Evolutionary conservation across 148 eudicot genomes (phyloP).

Genomic region (Gaultheria prostrata): DNA sequence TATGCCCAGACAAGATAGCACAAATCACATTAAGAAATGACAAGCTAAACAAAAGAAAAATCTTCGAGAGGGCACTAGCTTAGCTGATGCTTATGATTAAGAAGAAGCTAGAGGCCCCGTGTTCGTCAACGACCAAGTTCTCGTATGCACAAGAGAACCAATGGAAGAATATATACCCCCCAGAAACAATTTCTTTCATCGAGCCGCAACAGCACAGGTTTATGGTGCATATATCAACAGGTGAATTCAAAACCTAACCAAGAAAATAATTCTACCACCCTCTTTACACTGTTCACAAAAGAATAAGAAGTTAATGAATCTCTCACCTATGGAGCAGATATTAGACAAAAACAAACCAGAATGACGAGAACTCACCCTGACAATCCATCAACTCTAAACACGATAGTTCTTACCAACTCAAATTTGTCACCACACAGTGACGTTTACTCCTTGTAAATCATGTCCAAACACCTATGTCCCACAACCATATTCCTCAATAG

Average conservation of each 20-base stretch:
- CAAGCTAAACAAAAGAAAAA: background rate
- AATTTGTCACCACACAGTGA: background rate
- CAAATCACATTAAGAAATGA: background rate
- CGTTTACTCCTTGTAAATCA: background rate
- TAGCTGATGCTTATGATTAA: background rate
- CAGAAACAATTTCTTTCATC: background rate
- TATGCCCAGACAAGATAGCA: background rate
- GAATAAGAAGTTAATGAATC: background rate
- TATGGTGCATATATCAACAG: background rate
- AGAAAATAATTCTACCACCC: background rate
- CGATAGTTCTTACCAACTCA: background rate
- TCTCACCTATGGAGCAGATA: background rate
- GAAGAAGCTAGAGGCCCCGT: background rate
- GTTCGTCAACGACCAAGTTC: background rate
- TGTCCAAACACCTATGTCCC: constrained; percentile 1
- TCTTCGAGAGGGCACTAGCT: background rate
- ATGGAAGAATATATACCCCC: background rate
- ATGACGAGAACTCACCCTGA: background rate
- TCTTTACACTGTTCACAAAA: background rate
- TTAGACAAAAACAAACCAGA: background rate
- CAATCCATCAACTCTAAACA: constrained; percentile 4
- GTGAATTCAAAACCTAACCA: background rate
- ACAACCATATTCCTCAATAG: background rate
- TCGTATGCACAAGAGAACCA: background rate
- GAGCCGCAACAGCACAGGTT: background rate